Evolutionary conservation across 805 yeast species (phyloP).

Genomic region (Kazachstania africana): DNA sequence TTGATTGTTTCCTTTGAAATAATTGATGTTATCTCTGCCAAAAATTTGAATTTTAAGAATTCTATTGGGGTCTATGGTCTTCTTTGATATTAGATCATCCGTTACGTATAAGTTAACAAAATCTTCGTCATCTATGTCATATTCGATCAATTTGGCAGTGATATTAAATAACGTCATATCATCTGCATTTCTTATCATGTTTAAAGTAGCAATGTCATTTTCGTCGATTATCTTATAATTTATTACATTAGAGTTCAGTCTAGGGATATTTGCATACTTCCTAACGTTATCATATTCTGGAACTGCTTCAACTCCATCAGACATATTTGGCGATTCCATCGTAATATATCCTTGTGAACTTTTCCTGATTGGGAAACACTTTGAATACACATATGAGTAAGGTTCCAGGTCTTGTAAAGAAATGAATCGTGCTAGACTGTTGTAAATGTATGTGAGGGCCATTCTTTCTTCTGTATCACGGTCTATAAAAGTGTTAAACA

Average conservation of each 20-base stretch:
- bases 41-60: constrained; percentile 10
- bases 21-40: constrained; percentile 5
- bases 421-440: too few species aligned
- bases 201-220: background rate
- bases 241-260: background rate
- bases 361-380: too few species aligned
- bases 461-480: too few species aligned
- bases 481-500: too few species aligned
- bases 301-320: too few species aligned
- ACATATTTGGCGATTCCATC: too few species aligned
- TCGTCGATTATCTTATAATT: background rate
- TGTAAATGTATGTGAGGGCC: too few species aligned
- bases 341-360: too few species aligned
- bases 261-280: too few species aligned
- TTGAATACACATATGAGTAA: too few species aligned
- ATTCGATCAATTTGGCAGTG: background rate
- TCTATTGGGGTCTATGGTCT: constrained; percentile 9
- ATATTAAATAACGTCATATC: background rate
- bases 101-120: background rate
- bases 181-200: background rate
- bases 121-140: background rate
- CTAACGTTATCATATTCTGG: too few species aligned
- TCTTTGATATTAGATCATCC: constrained; percentile 5
- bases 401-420: too few species aligned
- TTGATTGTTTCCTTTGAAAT: constrained; percentile 3